phyloP scores from a whole-genome alignment of 345 rosid genomes.

The Garcia nutans region DNA sequence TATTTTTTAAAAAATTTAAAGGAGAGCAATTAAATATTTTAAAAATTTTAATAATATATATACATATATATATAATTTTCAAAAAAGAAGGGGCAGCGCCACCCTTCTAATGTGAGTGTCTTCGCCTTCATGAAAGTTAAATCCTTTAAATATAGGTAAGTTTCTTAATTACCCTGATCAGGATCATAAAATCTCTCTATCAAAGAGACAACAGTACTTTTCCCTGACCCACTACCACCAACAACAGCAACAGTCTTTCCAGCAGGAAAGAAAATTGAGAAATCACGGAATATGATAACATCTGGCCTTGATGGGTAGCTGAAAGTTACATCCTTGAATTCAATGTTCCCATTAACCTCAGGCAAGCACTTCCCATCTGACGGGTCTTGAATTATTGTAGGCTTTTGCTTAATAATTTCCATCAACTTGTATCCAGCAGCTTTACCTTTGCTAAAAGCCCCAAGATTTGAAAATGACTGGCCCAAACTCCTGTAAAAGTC shows the following conservation, averaged over 20 bases:
- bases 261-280: constrained; percentile 88
- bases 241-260: constrained; percentile 97
- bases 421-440: constrained; percentile 93
- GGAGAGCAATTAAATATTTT: too few relatives aligned
- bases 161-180: constrained; percentile 57
- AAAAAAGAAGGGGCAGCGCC: too few relatives aligned
- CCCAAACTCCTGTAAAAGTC: constrained; percentile 85
- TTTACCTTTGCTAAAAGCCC: constrained; percentile 99
- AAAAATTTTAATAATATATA: too few relatives aligned
- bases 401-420: constrained; percentile 93
- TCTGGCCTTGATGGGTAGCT: constrained; percentile 99
- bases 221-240: constrained; percentile 99
- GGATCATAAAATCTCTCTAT: constrained; percentile 98
- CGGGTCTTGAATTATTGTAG: constrained; percentile 75
- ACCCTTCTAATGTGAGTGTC: too few relatives aligned
- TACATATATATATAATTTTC: too few relatives aligned
- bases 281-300: constrained; percentile 79
- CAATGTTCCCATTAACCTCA: constrained; percentile 84
- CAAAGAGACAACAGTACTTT: constrained; percentile 95
- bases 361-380: constrained; percentile 67
- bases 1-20: too few relatives aligned
- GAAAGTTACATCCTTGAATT: constrained; percentile 85
- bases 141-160: neutral
- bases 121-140: neutral
- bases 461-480: constrained; percentile 97